A percentile compares a stretch with the other conserved stretches of the same genome.
Conservation (phyloP, 768 basidiomycete species). For the Tylopilus balloui region DNA sequence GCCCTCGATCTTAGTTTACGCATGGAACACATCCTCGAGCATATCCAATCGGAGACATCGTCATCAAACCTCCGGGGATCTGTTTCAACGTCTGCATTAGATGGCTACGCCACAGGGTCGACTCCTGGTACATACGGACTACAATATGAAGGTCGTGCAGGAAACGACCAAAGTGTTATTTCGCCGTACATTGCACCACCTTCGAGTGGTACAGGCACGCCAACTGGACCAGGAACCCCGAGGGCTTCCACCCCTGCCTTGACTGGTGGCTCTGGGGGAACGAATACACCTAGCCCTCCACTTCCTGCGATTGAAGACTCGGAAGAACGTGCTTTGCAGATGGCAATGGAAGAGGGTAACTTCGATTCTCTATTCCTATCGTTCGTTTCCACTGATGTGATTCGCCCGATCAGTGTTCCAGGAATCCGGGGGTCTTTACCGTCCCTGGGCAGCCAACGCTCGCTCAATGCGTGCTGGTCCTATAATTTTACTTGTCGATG, state of each 20-base stretch:
- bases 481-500: conserved; percentile 78
- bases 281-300: conserved; percentile 8
- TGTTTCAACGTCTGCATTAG: conserved; percentile 22
- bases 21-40: conserved; percentile 29
- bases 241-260: conserved; percentile 13
- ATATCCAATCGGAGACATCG: conserved; percentile 25
- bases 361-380: conserved; percentile 29
- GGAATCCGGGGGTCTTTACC: conserved; percentile 52
- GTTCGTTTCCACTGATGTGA: conserved; percentile 37
- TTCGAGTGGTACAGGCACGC: conserved; percentile 23
- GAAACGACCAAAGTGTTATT: conserved; percentile 49
- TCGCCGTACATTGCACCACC: conserved; percentile 11
- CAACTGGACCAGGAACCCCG: conserved; percentile 25
- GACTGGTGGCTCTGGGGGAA: conserved; percentile 3
- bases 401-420: conserved; percentile 41
- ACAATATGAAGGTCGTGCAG: conserved; percentile 60
- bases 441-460: conserved; percentile 73
- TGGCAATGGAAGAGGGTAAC: conserved; percentile 49
- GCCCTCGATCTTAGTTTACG: conserved; percentile 46
- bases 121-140: conserved; percentile 49
- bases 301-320: conserved; percentile 33
- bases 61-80: conserved; percentile 20
- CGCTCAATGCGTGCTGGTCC: conserved; percentile 72
- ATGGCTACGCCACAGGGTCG: conserved; percentile 24
- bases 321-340: conserved; percentile 46